Percentiles rank a stretch among this genome's conserved stretches.
Evolutionary conservation across 1,284 basidiomycete genomes (phyloP).

Genomic region (Ceratorhiza oryzae-sativae): DNA sequence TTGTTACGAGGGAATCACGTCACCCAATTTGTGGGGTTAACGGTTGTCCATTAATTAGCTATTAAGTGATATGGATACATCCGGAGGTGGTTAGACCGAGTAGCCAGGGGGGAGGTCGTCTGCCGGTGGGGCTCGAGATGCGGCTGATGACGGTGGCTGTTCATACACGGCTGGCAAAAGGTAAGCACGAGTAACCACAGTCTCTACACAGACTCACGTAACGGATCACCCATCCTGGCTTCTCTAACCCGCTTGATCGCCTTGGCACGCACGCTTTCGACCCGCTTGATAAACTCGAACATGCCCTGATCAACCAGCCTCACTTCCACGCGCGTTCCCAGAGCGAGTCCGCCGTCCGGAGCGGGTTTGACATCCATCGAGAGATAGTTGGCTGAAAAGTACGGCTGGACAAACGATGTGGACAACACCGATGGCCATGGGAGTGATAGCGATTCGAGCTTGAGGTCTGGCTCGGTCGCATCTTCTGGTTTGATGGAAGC

Average conservation of each 20-base stretch:
- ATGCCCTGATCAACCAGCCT: constrained; percentile 70
- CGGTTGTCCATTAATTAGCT: background rate
- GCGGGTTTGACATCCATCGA: constrained; percentile 70
- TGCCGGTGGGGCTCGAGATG: background rate
- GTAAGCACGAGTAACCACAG: background rate
- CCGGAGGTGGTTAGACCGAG: background rate
- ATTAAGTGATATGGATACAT: background rate
- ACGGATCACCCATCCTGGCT: constrained; percentile 62
- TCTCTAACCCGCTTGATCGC: constrained; percentile 76
- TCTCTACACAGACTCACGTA: constrained; percentile 61
- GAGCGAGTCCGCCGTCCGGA: constrained; percentile 65
- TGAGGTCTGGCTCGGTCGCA: constrained; percentile 48
- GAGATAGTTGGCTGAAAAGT: constrained; percentile 72
- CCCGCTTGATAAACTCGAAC: constrained; percentile 71
- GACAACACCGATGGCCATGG: constrained; percentile 69
- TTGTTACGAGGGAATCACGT: background rate
- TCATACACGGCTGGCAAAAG: background rate
- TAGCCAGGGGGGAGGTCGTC: constrained; percentile 19
- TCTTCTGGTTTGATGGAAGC: constrained; percentile 1
- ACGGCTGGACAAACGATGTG: constrained; percentile 76
- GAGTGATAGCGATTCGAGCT: constrained; percentile 61
- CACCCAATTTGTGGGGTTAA: background rate
- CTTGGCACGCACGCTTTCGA: constrained; percentile 77
- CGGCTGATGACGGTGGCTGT: background rate
- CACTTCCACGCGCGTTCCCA: constrained; percentile 68